Evolutionary conservation across 345 rosid genomes (phyloP).

Genomic region (Rhizophora apiculata): DNA sequence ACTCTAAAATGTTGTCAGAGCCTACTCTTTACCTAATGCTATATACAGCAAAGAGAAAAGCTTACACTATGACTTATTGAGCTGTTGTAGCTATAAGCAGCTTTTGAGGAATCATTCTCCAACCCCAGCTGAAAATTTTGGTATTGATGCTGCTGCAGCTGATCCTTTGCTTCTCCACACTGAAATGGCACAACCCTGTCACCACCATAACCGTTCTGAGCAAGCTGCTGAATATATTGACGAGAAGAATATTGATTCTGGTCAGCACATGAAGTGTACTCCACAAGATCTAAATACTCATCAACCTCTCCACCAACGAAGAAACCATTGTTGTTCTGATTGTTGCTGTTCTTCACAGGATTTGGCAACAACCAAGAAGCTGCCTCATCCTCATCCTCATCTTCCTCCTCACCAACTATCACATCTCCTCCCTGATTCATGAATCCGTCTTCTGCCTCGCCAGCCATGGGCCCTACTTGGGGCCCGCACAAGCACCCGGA

Average conservation of each 20-base stretch:
- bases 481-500: conserved; percentile 29
- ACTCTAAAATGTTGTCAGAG: too few species aligned
- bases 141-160: conserved; percentile 24
- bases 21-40: neutral
- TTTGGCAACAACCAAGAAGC: conserved; percentile 73
- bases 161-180: conserved; percentile 40
- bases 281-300: conserved; percentile 73
- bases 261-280: conserved; percentile 49
- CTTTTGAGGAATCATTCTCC: conserved; percentile 47
- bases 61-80: conserved; percentile 58
- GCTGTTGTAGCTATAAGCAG: conserved; percentile 37
- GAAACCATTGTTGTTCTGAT: conserved; percentile 38
- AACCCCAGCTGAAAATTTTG: conserved; percentile 46
- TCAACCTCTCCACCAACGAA: conserved; percentile 55
- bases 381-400: conserved; percentile 56
- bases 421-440: conserved; percentile 32
- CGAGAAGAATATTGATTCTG: conserved; percentile 38
- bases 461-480: conserved; percentile 23
- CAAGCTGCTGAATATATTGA: conserved; percentile 38
- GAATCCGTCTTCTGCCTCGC: conserved; percentile 33
- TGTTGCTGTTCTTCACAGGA: conserved; percentile 36
- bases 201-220: conserved; percentile 43
- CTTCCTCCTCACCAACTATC: conserved; percentile 40
- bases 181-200: conserved; percentile 77
- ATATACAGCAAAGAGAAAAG: conserved; percentile 4